Evolutionary conservation across 2,329 filamentous ascomycete genomes (phyloP).

Genomic region (Clarireedia paspali): DNA sequence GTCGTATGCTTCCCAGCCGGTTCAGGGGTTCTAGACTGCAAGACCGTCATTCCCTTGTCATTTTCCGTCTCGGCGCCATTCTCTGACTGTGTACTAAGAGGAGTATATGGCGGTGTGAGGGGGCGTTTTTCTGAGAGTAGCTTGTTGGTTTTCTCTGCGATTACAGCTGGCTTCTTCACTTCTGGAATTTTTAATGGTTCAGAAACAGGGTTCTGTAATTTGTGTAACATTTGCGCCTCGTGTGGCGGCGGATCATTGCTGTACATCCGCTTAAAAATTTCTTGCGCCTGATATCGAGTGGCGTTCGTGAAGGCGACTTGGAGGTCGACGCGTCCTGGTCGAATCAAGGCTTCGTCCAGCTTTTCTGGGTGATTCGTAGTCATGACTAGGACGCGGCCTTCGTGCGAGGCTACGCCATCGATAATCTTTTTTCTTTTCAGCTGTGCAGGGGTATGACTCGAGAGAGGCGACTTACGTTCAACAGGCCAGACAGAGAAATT

Average conservation of each 20-base stretch:
- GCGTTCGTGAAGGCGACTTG: constrained; percentile 58
- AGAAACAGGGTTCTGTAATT: neutral
- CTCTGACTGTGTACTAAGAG: neutral
- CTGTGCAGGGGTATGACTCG: neutral
- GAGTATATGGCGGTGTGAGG: constrained; percentile 17
- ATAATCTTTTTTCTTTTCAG: constrained; percentile 10
- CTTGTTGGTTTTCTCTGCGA: neutral
- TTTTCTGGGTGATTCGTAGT: constrained; percentile 70
- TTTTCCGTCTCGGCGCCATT: neutral
- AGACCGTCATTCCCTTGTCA: neutral
- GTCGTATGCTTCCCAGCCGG: neutral
- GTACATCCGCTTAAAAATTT: constrained; percentile 57
- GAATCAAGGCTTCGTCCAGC: constrained; percentile 65
- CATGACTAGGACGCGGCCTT: constrained; percentile 75
- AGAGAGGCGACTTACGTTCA: constrained; percentile 44
- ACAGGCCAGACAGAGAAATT: constrained; percentile 70
- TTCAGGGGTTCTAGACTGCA: neutral
- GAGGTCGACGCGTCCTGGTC: constrained; percentile 65
- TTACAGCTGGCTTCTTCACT: neutral
- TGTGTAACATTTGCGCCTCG: constrained; percentile 2
- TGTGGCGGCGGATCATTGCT: constrained; percentile 29
- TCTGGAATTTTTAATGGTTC: neutral
- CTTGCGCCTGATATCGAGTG: constrained; percentile 43
- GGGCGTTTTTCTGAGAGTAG: neutral
- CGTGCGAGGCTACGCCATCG: constrained; percentile 62